Evolutionary conservation across 345 rosid genomes (phyloP).

Genomic region (Passiflora organensis): DNA sequence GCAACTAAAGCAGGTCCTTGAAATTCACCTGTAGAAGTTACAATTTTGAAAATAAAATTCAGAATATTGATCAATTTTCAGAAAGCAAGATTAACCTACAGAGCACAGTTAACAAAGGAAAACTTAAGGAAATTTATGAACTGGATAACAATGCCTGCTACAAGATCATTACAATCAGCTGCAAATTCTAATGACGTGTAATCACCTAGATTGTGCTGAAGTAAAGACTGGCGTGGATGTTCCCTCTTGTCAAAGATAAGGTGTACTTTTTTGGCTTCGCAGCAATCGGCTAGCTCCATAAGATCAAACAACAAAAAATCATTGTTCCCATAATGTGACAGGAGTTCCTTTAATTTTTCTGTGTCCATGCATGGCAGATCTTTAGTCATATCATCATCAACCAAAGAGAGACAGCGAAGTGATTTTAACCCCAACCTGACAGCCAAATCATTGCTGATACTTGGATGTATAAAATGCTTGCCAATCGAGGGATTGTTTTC

Average conservation of each 20-base stretch:
- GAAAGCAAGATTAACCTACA: neutral
- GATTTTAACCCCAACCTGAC: conserved; percentile 80
- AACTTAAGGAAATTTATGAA: neutral
- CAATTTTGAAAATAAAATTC: conserved; percentile 13
- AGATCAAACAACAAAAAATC: conserved; percentile 85
- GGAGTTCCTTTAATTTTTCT: conserved; percentile 68
- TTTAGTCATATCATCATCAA: conserved; percentile 67
- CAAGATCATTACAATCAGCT: neutral
- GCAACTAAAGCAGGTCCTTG: conserved; percentile 94
- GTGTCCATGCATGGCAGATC: conserved; percentile 95
- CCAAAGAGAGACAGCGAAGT: conserved; percentile 72
- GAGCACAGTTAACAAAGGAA: neutral
- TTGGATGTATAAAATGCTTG: conserved; percentile 74
- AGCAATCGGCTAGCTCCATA: conserved; percentile 95
- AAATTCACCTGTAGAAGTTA: conserved; percentile 58
- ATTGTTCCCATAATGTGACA: conserved; percentile 62
- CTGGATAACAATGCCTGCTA: neutral
- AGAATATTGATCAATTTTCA: conserved; percentile 11
- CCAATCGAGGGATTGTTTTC: conserved; percentile 53
- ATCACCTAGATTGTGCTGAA: conserved; percentile 88
- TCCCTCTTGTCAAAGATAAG: conserved; percentile 82
- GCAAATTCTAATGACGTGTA: conserved; percentile 1
- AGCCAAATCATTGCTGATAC: conserved; percentile 81
- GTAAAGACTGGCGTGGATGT: conserved; percentile 77
- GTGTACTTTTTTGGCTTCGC: conserved; percentile 73